A percentile compares a stretch with the other conserved stretches of the same genome.
Conservation (phyloP, 31 red algal genomes). For the Odonthalia washingtoniensis region DNA sequence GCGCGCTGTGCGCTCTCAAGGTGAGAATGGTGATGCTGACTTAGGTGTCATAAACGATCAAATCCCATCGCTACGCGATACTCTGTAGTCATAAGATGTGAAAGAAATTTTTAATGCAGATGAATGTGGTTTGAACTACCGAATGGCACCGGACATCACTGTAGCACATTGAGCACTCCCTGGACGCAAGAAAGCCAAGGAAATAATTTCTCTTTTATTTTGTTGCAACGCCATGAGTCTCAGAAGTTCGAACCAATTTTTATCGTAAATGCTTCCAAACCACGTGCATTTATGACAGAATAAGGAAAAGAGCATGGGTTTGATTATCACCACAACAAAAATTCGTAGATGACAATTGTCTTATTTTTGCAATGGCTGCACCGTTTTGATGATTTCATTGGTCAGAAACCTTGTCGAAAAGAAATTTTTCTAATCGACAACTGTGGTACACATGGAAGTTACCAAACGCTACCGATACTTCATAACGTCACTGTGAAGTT, state of each 20-base stretch:
- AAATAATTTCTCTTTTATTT: not conserved
- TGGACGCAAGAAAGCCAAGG: slow-evolving; percentile 25
- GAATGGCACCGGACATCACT: slow-evolving; percentile 17
- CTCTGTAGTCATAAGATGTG: not conserved
- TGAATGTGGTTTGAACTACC: slow-evolving; percentile 45
- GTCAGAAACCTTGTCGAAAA: slow-evolving; percentile 25
- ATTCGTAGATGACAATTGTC: slow-evolving; percentile 31
- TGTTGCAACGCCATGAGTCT: slow-evolving; percentile 37
- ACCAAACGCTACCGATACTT: slow-evolving; percentile 14
- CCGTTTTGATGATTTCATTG: slow-evolving; percentile 31
- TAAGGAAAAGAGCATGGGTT: slow-evolving; percentile 9
- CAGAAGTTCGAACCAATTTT: slow-evolving; percentile 24
- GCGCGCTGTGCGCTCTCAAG: not conserved
- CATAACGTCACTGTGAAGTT: slow-evolving; percentile 7
- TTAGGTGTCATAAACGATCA: not conserved
- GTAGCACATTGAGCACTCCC: not conserved
- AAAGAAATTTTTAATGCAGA: slow-evolving; percentile 34
- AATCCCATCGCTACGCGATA: not conserved
- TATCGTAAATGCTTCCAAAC: too few species aligned
- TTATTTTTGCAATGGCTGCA: slow-evolving; percentile 48
- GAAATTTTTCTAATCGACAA: slow-evolving; percentile 29
- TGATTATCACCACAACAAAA: slow-evolving; percentile 31
- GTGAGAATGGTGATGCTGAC: slow-evolving; percentile 23
- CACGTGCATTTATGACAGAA: too few species aligned
- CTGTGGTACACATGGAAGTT: slow-evolving; percentile 38